Evolutionary conservation across 2,329 filamentous ascomycete genomes (phyloP), one percentile per base, ranked within the genome.

Genomic region (Cordyceps farinosa): DNA sequence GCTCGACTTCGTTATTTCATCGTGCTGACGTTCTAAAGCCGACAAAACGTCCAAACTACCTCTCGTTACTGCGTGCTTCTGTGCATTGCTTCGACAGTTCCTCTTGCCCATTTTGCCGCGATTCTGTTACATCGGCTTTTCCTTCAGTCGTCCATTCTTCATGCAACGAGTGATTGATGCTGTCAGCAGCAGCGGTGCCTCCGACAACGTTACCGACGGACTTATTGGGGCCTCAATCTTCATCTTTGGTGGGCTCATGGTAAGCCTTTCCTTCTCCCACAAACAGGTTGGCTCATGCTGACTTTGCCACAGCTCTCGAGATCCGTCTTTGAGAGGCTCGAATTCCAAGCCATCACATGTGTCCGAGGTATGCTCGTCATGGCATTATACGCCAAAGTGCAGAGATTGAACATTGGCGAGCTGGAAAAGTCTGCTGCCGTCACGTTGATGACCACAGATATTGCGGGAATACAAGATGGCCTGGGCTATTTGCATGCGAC

Each of bases 291-390:
- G 45, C 22, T 5, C 2, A 48, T 48, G 45, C n/a, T 29, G 8
- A 29, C 45, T 27, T 22, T 27, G 22, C n/a, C 3, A 17, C 11
- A 50, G 47, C 10, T 50, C 10, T 15, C 11, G 22, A n/a, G 42
- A 30, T 47, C 48, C 2, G 9, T 54, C 8, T 52, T 48, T 13
- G 50, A 62, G 30, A 32, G 44, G 13, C 44, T 42, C 3, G 40
- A 62, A 32, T n/a, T 47, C 6, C 50, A 42, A 3, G 38, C 40
- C 5, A 48, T 55, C 5, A 50, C 52, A 5, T 30, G n/a, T 11
- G 22, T 48, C 22, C 40, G 59, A n/a, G 59, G 59, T 2, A 62
- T 62, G 10, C 44, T 62, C 9, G 38, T 52, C 10, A 15, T 40
- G 2, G 57, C 57, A 8, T 29, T 61, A 1, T 61, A 61, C n/a